These are phyloP conservation scores for Syzygium syzygioides DNA, from an alignment of 441 rosid species.

Conservation along the genomic window DNA sequence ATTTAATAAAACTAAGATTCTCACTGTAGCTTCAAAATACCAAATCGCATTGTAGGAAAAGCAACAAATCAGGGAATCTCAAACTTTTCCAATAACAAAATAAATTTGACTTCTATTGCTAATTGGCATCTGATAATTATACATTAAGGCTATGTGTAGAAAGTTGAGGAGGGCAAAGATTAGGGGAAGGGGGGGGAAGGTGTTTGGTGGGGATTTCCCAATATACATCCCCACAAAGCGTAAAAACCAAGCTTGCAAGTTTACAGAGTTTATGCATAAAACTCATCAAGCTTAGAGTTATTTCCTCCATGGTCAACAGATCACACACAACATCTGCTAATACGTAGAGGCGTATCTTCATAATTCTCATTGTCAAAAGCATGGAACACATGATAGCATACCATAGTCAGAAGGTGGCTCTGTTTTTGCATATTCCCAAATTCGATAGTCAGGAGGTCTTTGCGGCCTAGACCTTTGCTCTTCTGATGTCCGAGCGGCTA, in stretches of 20 bases:
- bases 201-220: background rate
- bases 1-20: background rate
- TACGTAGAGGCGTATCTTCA: background rate
- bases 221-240: background rate
- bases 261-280: background rate
- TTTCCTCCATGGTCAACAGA: background rate
- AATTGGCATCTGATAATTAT: background rate
- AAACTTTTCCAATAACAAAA: background rate
- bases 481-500: constrained; percentile 28
- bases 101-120: background rate
- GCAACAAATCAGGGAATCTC: background rate
- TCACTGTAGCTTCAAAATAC: background rate
- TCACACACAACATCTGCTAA: background rate
- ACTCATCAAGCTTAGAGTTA: background rate
- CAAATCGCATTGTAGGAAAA: background rate
- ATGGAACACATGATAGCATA: constrained; percentile 11
- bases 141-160: background rate
- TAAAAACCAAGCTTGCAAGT: background rate
- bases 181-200: no score
- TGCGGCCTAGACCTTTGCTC: constrained; percentile 29
- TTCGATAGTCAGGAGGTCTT: constrained; percentile 57
- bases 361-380: background rate
- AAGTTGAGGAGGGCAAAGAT: background rate
- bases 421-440: constrained; percentile 62
- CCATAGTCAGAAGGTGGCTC: constrained; percentile 51